Evolutionary conservation across 441 rosid species (phyloP), one percentile per base, ranked within the genome.

Genomic region (Mallotus japonicus): DNA sequence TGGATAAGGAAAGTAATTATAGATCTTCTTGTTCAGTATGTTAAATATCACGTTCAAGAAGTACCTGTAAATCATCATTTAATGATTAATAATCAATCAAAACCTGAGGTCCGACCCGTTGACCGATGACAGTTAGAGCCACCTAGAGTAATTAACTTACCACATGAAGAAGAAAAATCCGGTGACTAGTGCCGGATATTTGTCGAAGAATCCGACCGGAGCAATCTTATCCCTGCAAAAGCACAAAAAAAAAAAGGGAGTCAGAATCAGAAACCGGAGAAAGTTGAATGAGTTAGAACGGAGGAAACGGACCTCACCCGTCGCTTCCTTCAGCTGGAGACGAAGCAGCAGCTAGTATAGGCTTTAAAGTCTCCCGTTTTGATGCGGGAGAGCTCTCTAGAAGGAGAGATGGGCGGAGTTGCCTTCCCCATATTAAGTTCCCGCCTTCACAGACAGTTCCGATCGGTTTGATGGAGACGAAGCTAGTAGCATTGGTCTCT

Each of bases 161-260:
- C 98, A 93, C 97, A 92, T 90, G 87, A 93, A 93, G 89, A 93
- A 92, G 90, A 93, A 93, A 78, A 90, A 92, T 0, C 98, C 97
- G 63, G 98, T 93, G 65, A 90, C 86, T 0, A 93, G 85, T 60
- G 85, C 86, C 71, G 98, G 98, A 78, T 88, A 81, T 87, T 83
- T 93, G 32, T 78, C 76, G 13, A 90, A 80, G 83, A 93, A 85
- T 13, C 97, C 94, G 58, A 83, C 87, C 57, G 90, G 87, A 65
- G 87, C 84, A 44, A 77, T 76, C 78, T 89, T 88, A 3, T 78
- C 90, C 79, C 88, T 81, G 86, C 69, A 77, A 75, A 58, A 13
- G 56, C 76, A 72, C n/a, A 74, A 77, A 85, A 55, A n/a, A n/a
- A 61, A 57, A 47, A 28, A 28, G 32, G 67, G 32, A 34, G 73